Evolutionary conservation across 2,329 filamentous ascomycete species (phyloP).

Genomic region (Daldinia sp.): DNA sequence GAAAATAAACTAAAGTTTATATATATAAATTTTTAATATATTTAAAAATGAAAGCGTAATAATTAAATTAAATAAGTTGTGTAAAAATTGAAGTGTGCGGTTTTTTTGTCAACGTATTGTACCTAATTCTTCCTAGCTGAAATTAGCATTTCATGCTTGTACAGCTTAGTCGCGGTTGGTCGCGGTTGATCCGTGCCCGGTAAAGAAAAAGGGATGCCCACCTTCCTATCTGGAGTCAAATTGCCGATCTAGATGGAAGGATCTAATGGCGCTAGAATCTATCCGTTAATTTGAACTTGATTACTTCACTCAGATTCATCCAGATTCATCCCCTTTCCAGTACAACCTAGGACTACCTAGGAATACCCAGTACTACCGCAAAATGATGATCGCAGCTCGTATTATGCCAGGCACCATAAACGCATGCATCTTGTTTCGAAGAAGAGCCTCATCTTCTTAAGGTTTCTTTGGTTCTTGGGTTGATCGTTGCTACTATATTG

Average conservation of each 20-base stretch:
- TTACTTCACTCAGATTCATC: background rate
- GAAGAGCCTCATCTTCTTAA: conserved; percentile 34
- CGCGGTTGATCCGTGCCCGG: background rate
- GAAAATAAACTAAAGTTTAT: no score
- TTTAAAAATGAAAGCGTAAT: no score
- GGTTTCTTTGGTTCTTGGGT: background rate
- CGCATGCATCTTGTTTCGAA: conserved; percentile 13
- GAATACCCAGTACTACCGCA: conserved; percentile 6
- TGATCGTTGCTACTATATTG: conserved; percentile 20
- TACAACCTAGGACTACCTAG: conserved; percentile 7
- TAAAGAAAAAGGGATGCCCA: conserved; percentile 4
- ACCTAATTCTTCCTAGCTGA: no score
- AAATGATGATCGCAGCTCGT: conserved; percentile 11
- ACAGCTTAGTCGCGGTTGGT: no score
- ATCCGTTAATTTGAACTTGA: conserved; percentile 11
- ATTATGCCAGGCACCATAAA: conserved; percentile 31
- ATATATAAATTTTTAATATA: no score
- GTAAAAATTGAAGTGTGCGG: no score
- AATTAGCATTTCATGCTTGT: background rate
- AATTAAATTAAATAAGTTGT: no score
- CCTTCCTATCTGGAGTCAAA: background rate
- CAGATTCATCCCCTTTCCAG: conserved; percentile 5
- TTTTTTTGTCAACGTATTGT: no score
- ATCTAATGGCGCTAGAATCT: conserved; percentile 9
- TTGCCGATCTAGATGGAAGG: conserved; percentile 8